Conservation (phyloP, 1,284 basidiomycete genomes). For the Apiotrichum domesticum region DNA sequence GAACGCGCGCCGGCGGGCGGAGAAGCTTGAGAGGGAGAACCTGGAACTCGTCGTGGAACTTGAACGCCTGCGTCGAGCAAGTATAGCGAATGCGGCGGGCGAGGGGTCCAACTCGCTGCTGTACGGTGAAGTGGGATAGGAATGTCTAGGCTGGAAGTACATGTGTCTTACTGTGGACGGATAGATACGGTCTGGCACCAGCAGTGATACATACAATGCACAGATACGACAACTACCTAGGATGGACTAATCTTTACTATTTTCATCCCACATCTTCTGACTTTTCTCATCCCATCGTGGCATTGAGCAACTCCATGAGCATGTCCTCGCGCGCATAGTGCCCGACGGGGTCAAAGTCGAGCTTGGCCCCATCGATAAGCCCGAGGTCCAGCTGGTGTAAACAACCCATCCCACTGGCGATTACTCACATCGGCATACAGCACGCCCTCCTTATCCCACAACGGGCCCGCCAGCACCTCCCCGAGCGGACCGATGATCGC, state of each 20-base stretch:
- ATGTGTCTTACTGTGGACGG: too few relatives aligned
- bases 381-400: slow-evolving; percentile 54
- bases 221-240: too few relatives aligned
- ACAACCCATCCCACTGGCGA: neutral
- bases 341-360: slow-evolving; percentile 64
- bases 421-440: slow-evolving; percentile 53
- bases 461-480: slow-evolving; percentile 61
- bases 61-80: slow-evolving; percentile 12
- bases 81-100: neutral
- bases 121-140: neutral
- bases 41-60: slow-evolving; percentile 23
- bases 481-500: slow-evolving; percentile 64
- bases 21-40: slow-evolving; percentile 31
- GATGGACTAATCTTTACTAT: too few relatives aligned
- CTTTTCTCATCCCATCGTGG: neutral
- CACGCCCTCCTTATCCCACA: slow-evolving; percentile 58
- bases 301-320: slow-evolving; percentile 19
- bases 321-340: slow-evolving; percentile 62
- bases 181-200: too few relatives aligned
- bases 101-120: neutral
- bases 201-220: too few relatives aligned
- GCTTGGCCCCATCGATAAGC: slow-evolving; percentile 59
- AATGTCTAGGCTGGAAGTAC: too few relatives aligned
- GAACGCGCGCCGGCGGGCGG: slow-evolving; percentile 22
- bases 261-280: neutral